Percentiles rank a stretch among this genome's conserved stretches.
These are phyloP conservation scores for Acacia pycnantha DNA, from an alignment of 331 rosid genomes.

Conservation along the genomic window DNA sequence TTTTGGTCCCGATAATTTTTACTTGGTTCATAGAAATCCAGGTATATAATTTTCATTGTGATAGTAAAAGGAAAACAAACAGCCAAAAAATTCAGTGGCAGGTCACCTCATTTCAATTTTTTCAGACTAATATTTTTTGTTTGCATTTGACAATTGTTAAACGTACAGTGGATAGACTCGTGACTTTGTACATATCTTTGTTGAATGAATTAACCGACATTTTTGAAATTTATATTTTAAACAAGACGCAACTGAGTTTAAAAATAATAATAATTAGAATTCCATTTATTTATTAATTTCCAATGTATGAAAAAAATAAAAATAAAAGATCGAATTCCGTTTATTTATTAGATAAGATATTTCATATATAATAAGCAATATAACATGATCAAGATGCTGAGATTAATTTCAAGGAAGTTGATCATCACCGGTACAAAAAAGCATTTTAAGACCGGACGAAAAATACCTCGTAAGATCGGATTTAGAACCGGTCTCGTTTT, in stretches of 20 bases:
- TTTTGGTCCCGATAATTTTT: slow-evolving; percentile 2
- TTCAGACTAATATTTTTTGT: slow-evolving; percentile 23
- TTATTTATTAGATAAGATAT: background rate
- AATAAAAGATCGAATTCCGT: background rate
- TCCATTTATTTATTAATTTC: background rate
- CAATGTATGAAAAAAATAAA: no score
- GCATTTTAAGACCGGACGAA: no score
- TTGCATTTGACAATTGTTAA: slow-evolving; percentile 22
- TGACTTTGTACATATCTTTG: background rate
- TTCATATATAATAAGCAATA: background rate
- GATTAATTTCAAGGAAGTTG: background rate
- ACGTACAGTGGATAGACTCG: slow-evolving; percentile 9
- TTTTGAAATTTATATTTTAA: background rate
- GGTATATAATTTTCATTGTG: background rate
- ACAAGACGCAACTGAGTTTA: background rate
- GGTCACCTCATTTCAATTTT: slow-evolving; percentile 22
- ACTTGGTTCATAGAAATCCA: slow-evolving; percentile 49
- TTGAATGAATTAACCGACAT: background rate
- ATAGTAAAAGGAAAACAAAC: background rate
- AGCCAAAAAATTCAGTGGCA: background rate
- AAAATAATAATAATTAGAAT: background rate
- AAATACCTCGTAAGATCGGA: no score
- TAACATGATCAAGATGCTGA: background rate
- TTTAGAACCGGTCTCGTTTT: no score
- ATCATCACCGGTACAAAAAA: no score